Evolutionary conservation across 257 asterid species (phyloP).

Genomic region (Nicotiana attenuata): DNA sequence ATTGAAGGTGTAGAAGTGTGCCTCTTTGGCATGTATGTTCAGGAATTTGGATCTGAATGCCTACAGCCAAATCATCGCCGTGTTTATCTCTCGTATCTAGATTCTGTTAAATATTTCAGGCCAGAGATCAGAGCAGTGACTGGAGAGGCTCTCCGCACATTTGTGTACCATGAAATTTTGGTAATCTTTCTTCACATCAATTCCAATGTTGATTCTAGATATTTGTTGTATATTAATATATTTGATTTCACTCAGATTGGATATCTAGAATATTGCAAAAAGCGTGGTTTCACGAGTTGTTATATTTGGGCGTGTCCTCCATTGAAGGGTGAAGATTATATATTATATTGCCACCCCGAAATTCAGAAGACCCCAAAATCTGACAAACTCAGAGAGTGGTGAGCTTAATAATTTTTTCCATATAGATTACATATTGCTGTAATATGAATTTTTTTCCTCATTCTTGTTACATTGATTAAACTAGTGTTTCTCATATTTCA

Average conservation of each 20-base stretch:
- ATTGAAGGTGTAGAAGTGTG: conserved; percentile 99
- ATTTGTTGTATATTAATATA: conserved; percentile 10
- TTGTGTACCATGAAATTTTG: conserved; percentile 96
- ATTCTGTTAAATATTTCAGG: conserved; percentile 96
- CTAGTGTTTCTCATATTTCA: conserved; percentile 31
- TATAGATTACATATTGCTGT: background rate
- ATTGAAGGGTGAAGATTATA: conserved; percentile 95
- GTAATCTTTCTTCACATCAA: conserved; percentile 33
- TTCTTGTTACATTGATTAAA: background rate
- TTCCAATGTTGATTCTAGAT: conserved; percentile 3
- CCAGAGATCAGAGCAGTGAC: conserved; percentile 86
- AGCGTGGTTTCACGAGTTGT: conserved; percentile 95
- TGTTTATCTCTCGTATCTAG: conserved; percentile 95
- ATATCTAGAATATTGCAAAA: conserved; percentile 89
- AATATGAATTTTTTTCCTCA: conserved; percentile 16
- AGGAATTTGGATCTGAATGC: conserved; percentile 98
- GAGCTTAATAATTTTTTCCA: conserved; percentile 23
- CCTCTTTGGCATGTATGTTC: conserved; percentile 97
- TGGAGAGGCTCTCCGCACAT: conserved; percentile 99
- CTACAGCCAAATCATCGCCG: conserved; percentile 96
- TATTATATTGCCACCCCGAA: conserved; percentile 97
- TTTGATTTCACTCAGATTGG: conserved; percentile 59
- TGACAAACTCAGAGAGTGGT: conserved; percentile 99
- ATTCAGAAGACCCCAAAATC: conserved; percentile 99
- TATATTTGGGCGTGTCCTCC: conserved; percentile 99